A percentile compares a stretch with the other conserved stretches of the same genome.
phyloP scores from a whole-genome alignment of 148 eudicot species.

The Vaccinium darrowii region DNA sequence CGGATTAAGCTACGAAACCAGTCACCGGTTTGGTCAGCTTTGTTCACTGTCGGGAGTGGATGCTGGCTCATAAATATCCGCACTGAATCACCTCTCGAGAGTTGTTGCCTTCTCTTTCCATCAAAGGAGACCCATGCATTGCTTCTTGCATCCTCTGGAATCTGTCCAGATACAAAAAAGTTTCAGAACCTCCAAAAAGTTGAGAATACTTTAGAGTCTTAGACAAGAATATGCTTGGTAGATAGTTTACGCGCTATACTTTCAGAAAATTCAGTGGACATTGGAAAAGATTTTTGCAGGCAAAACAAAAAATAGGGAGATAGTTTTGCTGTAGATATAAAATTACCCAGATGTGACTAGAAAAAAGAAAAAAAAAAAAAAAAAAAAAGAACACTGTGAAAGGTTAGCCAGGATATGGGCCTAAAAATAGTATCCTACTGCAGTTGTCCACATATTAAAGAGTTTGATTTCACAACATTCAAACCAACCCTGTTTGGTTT shows the following conservation, averaged over 20 bases:
- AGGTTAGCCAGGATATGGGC: not conserved
- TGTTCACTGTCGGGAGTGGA: constrained; percentile 96
- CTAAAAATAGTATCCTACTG: not conserved
- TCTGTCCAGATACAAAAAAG: constrained; percentile 31
- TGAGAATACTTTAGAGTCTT: not conserved
- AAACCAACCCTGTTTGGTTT: not conserved
- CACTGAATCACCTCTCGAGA: constrained; percentile 89
- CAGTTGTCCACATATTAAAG: not conserved
- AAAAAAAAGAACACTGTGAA: not conserved
- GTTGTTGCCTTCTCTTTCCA: constrained; percentile 99
- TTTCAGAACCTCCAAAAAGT: not conserved
- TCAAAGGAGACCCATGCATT: constrained; percentile 99
- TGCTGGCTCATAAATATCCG: constrained; percentile 90
- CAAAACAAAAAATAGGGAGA: not conserved
- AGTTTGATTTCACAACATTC: not conserved
- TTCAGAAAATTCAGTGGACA: not conserved
- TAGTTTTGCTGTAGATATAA: not conserved
- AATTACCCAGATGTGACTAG: not conserved
- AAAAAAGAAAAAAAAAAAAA: not conserved
- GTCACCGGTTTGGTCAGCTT: constrained; percentile 90
- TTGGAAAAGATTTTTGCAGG: not conserved
- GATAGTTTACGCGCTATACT: not conserved
- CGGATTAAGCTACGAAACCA: constrained; percentile 98
- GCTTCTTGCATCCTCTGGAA: constrained; percentile 96
- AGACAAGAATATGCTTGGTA: not conserved